Conservation (phyloP, 2,329 filamentous ascomycete species). For the Arthroderma sp. region DNA sequence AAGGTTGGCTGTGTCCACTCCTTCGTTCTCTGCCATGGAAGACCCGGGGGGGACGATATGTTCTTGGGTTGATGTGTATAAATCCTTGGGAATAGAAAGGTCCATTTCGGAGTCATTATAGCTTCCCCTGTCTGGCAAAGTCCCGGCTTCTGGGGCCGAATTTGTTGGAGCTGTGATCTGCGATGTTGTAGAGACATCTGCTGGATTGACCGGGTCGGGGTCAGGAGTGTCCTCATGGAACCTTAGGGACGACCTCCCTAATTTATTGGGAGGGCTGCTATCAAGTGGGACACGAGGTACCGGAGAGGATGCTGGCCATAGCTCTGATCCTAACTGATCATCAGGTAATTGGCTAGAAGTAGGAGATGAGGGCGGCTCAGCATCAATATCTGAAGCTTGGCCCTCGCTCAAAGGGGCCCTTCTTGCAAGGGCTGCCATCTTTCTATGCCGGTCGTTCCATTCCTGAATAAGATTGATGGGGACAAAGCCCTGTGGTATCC, state of each 20-base stretch:
- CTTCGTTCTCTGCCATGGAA: background rate
- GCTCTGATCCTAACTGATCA: background rate
- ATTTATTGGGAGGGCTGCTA: background rate
- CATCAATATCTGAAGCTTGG: background rate
- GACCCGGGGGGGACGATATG: background rate
- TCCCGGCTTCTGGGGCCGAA: background rate
- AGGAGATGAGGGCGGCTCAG: background rate
- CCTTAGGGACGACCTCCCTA: background rate
- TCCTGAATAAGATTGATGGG: slow-evolving; percentile 25
- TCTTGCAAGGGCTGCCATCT: background rate
- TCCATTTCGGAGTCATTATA: slow-evolving; percentile 9
- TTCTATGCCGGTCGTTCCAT: slow-evolving; percentile 18
- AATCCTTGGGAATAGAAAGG: slow-evolving; percentile 6
- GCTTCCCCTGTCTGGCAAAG: background rate
- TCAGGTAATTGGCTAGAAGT: background rate
- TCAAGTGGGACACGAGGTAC: background rate
- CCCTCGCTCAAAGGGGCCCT: background rate
- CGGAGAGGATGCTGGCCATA: background rate
- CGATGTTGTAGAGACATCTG: background rate
- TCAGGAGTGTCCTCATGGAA: background rate
- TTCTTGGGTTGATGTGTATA: slow-evolving; percentile 10
- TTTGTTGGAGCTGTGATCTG: too few species aligned
- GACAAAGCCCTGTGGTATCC: slow-evolving; percentile 23
- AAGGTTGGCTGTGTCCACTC: background rate
- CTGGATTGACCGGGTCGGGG: background rate